Percentiles rank a stretch among this genome's conserved stretches.
These are phyloP conservation scores for Auxenochlorella pyrenoidosa DNA, from an alignment of 139 green algal genomes.

Conservation along the genomic window DNA sequence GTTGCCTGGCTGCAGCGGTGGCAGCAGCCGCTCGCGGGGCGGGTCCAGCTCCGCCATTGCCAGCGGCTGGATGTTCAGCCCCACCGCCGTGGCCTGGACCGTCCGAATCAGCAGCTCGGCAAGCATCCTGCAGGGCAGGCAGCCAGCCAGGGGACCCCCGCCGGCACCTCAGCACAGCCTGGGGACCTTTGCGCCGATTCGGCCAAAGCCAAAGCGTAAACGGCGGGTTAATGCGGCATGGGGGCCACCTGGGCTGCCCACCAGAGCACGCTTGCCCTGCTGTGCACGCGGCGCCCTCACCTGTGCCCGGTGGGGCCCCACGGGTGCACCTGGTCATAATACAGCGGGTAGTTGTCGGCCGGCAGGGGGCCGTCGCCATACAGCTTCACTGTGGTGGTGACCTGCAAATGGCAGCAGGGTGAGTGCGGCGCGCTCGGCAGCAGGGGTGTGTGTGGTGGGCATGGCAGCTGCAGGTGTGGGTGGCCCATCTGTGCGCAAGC, in stretches of 20 bases:
- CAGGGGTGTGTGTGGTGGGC: not conserved
- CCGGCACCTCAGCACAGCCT: no score
- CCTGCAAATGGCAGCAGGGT: not conserved
- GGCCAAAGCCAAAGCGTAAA: no score
- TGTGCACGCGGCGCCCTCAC: not conserved
- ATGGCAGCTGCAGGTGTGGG: not conserved
- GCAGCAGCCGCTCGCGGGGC: not conserved
- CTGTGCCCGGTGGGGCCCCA: slow-evolving; percentile 21
- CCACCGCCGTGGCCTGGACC: slow-evolving; percentile 2
- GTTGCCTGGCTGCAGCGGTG: slow-evolving; percentile 1
- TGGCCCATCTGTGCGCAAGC: no score
- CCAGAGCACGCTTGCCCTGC: no score
- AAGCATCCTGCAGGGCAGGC: not conserved
- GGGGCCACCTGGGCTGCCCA: no score
- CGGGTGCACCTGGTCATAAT: slow-evolving; percentile 18
- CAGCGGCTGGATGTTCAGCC: not conserved
- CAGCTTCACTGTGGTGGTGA: slow-evolving; percentile 6
- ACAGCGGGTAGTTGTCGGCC: slow-evolving; percentile 7
- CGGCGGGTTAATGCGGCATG: no score
- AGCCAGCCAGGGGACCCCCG: no score
- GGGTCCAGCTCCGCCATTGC: not conserved
- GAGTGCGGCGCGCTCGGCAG: not conserved
- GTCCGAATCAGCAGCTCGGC: slow-evolving; percentile 16
- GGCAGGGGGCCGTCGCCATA: not conserved
- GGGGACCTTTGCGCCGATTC: no score